Evolutionary conservation across 495 filamentous ascomycete species (phyloP).

Genomic region (Immersiella caudata): DNA sequence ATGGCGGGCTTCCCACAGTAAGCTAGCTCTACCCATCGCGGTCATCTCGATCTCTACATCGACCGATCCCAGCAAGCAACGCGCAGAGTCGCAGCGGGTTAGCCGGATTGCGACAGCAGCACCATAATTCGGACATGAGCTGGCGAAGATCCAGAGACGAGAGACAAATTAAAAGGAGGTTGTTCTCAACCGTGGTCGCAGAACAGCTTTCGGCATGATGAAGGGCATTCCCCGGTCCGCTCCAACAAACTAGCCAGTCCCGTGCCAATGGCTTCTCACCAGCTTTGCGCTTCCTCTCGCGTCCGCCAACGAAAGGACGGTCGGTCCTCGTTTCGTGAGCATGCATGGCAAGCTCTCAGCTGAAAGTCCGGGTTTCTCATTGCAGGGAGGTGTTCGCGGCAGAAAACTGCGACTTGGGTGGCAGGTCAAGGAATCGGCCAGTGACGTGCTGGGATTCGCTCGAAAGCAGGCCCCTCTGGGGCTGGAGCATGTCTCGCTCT

Average conservation of each 20-base stretch:
- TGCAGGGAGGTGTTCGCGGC: conserved; percentile 26
- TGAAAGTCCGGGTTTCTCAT: conserved; percentile 27
- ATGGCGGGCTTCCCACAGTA: too few species aligned
- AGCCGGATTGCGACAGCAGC: not conserved
- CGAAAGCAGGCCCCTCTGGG: conserved; percentile 20
- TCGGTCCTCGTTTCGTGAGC: conserved; percentile 19
- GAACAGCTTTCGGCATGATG: conserved; percentile 14
- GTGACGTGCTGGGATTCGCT: conserved; percentile 13
- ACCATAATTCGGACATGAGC: conserved; percentile 10
- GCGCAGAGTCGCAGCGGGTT: not conserved
- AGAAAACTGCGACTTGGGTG: conserved; percentile 20
- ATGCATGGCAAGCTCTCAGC: conserved; percentile 27
- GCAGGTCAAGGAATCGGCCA: conserved; percentile 15
- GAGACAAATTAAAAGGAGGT: conserved; percentile 15
- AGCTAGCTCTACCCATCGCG: not conserved
- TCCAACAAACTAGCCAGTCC: conserved; percentile 7
- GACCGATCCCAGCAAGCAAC: not conserved
- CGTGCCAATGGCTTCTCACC: not conserved
- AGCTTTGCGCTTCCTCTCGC: not conserved
- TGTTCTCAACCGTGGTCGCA: conserved; percentile 12
- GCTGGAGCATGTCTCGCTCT: conserved; percentile 29
- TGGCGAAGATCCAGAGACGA: conserved; percentile 16
- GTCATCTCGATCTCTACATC: not conserved
- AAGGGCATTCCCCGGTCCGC: conserved; percentile 15
- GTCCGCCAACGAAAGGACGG: not conserved